Percentiles rank a stretch among this genome's conserved stretches.
Evolutionary conservation across 73 alveolate genomes (phyloP).

Genomic region (Paramecium sonneborni): DNA sequence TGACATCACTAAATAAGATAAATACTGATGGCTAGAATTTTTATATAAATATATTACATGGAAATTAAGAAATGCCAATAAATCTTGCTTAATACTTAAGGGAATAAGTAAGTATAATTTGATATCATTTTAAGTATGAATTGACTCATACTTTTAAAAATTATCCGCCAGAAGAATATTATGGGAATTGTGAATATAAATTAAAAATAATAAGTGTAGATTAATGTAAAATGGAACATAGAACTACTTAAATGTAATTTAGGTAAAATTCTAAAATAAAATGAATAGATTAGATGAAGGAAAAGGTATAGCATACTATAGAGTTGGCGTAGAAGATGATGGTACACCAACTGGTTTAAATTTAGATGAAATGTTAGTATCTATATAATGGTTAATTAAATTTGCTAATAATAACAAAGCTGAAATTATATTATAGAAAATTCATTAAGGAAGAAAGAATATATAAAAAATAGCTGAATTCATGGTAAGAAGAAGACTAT

Average conservation of each 20-base stretch:
- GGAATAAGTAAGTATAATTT: background rate
- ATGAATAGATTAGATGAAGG: slow-evolving; percentile 86
- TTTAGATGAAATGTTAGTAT: slow-evolving; percentile 85
- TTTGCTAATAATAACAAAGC: slow-evolving; percentile 86
- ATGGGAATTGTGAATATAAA: slow-evolving; percentile 95
- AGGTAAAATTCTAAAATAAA: slow-evolving; percentile 68
- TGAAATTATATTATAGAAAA: slow-evolving; percentile 70
- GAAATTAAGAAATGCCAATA: background rate
- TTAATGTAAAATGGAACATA: slow-evolving; percentile 77
- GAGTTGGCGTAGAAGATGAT: slow-evolving; percentile 95
- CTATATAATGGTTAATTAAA: slow-evolving; percentile 80
- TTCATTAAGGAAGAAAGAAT: slow-evolving; percentile 71
- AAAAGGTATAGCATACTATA: slow-evolving; percentile 89
- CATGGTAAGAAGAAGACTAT: slow-evolving; percentile 80
- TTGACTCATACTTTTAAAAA: background rate
- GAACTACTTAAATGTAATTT: slow-evolving; percentile 94
- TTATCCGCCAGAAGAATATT: slow-evolving; percentile 82
- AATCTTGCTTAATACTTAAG: background rate
- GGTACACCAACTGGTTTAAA: slow-evolving; percentile 93
- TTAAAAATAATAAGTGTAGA: slow-evolving; percentile 82
- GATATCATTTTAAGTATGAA: background rate
- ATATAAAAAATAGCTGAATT: slow-evolving; percentile 86
- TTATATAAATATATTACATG: background rate
- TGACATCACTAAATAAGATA: background rate
- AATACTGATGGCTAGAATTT: background rate